A percentile compares a stretch with the other conserved stretches of the same genome.
phyloP scores from a whole-genome alignment of 257 asterid genomes.

The Nicotiana tomentosiformis region DNA sequence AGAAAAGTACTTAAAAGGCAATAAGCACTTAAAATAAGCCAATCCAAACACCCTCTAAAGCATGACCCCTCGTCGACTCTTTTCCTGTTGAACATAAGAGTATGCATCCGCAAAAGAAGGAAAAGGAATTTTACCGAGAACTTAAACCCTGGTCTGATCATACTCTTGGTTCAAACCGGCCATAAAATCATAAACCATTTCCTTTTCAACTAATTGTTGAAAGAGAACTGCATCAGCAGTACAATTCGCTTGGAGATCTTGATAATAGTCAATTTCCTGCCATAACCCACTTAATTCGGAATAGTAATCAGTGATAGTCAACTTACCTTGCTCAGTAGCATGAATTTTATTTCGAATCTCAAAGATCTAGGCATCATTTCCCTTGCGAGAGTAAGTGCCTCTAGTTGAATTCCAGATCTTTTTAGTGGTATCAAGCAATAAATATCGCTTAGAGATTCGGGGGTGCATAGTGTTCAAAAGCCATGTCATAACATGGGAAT shows the following conservation, averaged over 20 bases:
- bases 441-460: neutral
- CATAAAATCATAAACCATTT: neutral
- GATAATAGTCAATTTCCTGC: neutral
- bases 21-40: too few relatives aligned
- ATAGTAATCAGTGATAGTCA: neutral
- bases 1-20: too few relatives aligned
- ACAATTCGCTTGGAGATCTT: neutral
- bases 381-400: neutral
- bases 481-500: neutral
- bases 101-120: neutral
- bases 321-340: neutral
- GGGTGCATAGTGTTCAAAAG: neutral
- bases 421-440: neutral
- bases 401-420: neutral
- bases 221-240: neutral
- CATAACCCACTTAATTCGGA: neutral
- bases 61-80: neutral
- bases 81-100: neutral
- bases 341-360: neutral
- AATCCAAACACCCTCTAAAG: too few relatives aligned
- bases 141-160: neutral
- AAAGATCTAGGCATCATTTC: neutral
- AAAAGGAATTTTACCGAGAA: neutral
- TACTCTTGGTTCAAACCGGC: neutral
- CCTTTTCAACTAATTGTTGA: neutral